A percentile compares a stretch with the other conserved stretches of the same genome.
phyloP scores from a whole-genome alignment of 805 yeast species.

The Wickerhamomyces bisporus region DNA sequence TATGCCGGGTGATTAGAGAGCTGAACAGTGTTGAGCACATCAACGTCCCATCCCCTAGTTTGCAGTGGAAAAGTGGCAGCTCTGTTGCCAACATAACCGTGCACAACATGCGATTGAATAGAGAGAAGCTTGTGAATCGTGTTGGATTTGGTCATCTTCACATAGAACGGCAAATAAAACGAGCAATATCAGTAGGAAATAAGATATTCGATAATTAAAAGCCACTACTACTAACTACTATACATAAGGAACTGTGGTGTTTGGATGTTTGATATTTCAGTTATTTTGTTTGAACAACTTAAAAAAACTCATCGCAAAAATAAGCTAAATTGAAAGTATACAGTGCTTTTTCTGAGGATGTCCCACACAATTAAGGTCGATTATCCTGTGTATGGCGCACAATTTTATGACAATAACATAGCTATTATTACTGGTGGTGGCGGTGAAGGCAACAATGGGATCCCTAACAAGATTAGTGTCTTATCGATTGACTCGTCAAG shows the following conservation, averaged over 20 bases:
- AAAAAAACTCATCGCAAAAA: not conserved
- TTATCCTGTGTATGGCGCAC: constrained; percentile 81
- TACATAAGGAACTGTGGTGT: not conserved
- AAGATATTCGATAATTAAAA: too few species aligned
- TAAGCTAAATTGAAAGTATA: too few species aligned
- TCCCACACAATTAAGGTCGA: not conserved
- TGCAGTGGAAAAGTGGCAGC: constrained; percentile 65
- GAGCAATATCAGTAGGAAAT: too few species aligned
- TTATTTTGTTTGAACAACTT: not conserved
- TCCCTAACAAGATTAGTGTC: constrained; percentile 76
- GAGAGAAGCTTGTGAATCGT: constrained; percentile 32
- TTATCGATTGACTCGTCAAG: constrained; percentile 50
- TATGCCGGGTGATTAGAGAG: constrained; percentile 72
- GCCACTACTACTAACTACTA: too few species aligned
- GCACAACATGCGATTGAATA: constrained; percentile 66
- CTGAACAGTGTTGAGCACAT: constrained; percentile 57
- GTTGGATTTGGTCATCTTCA: not conserved
- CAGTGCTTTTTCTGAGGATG: too few species aligned
- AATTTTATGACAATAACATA: constrained; percentile 55
- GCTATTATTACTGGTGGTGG: constrained; percentile 89
- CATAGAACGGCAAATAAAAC: too few species aligned
- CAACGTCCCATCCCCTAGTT: constrained; percentile 65
- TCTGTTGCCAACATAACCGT: constrained; percentile 69
- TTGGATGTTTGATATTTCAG: not conserved
- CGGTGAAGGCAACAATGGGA: constrained; percentile 88